These are phyloP conservation scores for Coniochaeta prunicola DNA, from an alignment of 2,329 filamentous ascomycete genomes.

Conservation along the genomic window DNA sequence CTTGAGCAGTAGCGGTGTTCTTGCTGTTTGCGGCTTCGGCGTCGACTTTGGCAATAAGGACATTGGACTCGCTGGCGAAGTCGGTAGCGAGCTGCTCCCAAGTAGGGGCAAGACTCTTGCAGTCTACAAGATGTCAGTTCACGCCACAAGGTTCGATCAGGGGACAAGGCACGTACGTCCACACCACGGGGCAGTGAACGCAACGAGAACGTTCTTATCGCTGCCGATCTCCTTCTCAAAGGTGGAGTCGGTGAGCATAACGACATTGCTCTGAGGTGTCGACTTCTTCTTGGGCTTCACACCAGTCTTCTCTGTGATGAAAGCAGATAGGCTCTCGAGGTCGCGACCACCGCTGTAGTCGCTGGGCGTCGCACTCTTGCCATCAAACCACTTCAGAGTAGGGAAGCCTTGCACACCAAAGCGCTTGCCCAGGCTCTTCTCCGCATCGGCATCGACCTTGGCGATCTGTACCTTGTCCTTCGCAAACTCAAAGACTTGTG, in stretches of 20 bases:
- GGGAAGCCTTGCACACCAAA: slow-evolving; percentile 94
- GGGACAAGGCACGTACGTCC: slow-evolving; percentile 67
- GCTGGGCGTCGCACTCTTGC: slow-evolving; percentile 75
- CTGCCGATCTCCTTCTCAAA: slow-evolving; percentile 74
- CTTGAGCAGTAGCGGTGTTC: slow-evolving; percentile 65
- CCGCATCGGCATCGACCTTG: slow-evolving; percentile 91
- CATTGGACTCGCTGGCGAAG: slow-evolving; percentile 69
- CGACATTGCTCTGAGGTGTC: slow-evolving; percentile 66
- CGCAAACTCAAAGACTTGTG: slow-evolving; percentile 61
- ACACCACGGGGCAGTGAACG: slow-evolving; percentile 98
- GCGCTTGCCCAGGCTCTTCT: slow-evolving; percentile 75
- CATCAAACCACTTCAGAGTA: slow-evolving; percentile 96
- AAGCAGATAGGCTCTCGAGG: slow-evolving; percentile 73
- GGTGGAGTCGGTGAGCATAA: slow-evolving; percentile 69
- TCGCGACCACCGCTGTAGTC: slow-evolving; percentile 87
- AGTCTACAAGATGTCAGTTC: slow-evolving; percentile 54
- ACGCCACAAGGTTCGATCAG: slow-evolving; percentile 1
- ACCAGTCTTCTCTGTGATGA: slow-evolving; percentile 82
- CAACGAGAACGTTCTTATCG: slow-evolving; percentile 86
- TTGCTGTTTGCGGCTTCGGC: slow-evolving; percentile 85
- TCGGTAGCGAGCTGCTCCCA: slow-evolving; percentile 84
- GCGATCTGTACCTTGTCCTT: slow-evolving; percentile 74
- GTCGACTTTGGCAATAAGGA: slow-evolving; percentile 92
- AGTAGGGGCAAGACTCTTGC: slow-evolving; percentile 84
- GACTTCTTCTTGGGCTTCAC: slow-evolving; percentile 72